Percentiles rank a stretch among this genome's conserved stretches.
Conservation (phyloP, 768 basidiomycete genomes). For the Psilocybe cubensis region DNA sequence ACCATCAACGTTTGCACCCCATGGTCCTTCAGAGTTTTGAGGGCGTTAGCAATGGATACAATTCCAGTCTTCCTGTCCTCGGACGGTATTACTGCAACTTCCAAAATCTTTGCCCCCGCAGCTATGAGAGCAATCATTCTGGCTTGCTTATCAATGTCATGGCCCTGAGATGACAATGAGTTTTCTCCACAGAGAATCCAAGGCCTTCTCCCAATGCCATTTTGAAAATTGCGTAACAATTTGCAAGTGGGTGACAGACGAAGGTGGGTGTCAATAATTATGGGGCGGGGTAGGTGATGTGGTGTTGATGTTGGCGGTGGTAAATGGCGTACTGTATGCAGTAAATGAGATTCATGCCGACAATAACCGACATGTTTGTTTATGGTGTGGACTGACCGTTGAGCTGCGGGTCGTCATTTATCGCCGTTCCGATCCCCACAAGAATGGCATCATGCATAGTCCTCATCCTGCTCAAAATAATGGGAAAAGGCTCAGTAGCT, state of each 20-base stretch:
- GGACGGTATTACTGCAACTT: conserved; percentile 34
- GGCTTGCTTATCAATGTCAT: conserved; percentile 27
- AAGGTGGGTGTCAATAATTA: conserved; percentile 81
- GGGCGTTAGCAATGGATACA: conserved; percentile 46
- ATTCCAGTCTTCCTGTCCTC: neutral
- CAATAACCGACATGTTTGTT: neutral
- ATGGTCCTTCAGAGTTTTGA: conserved; percentile 53
- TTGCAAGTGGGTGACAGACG: conserved; percentile 70
- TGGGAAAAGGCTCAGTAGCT: conserved; percentile 43
- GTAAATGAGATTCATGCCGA: neutral
- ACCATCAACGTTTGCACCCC: conserved; percentile 86
- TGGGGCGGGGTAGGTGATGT: conserved; percentile 70
- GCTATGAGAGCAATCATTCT: conserved; percentile 51
- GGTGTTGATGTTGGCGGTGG: conserved; percentile 43
- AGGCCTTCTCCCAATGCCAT: conserved; percentile 64
- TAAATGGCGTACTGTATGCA: conserved; percentile 55
- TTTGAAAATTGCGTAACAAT: conserved; percentile 66
- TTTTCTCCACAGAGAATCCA: conserved; percentile 59
- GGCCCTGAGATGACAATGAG: conserved; percentile 26
- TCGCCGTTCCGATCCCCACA: conserved; percentile 86
- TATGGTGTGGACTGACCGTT: conserved; percentile 60
- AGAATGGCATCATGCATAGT: conserved; percentile 93
- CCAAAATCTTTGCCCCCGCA: conserved; percentile 71
- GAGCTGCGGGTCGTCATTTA: conserved; percentile 94
- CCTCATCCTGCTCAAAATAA: conserved; percentile 67